These are phyloP conservation scores for Rhynchospora pubera DNA, from an alignment of 176 grass and related monocot species.

Conservation along the genomic window DNA sequence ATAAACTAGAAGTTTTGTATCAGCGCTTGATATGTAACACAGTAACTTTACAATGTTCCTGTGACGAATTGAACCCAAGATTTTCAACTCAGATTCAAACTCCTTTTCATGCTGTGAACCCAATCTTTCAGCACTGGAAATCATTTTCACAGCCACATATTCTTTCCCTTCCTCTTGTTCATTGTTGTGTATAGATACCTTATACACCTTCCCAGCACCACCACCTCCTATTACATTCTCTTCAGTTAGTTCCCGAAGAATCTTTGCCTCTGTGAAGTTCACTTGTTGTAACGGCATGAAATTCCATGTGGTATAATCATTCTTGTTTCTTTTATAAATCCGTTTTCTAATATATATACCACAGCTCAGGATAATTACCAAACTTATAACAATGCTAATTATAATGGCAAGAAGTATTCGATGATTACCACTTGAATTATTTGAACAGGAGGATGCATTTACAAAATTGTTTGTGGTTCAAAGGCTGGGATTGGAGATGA, in stretches of 20 bases:
- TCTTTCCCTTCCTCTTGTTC: slow-evolving; percentile 15
- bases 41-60: slow-evolving; percentile 71
- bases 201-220: slow-evolving; percentile 59
- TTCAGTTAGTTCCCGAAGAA: not conserved
- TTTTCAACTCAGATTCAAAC: slow-evolving; percentile 61
- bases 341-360: not conserved
- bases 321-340: not conserved
- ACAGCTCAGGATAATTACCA: not conserved
- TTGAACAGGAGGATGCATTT: not conserved
- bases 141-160: slow-evolving; percentile 75
- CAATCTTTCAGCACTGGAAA: slow-evolving; percentile 29
- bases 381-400: not conserved
- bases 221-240: slow-evolving; percentile 60
- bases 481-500: slow-evolving; percentile 58
- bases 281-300: slow-evolving; percentile 4
- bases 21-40: slow-evolving; percentile 49
- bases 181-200: slow-evolving; percentile 35
- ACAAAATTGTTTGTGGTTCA: slow-evolving; percentile 26
- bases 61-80: slow-evolving; percentile 65
- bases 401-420: slow-evolving; percentile 20
- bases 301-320: not conserved
- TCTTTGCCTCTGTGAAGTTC: slow-evolving; percentile 12
- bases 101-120: slow-evolving; percentile 34
- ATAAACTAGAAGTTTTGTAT: slow-evolving; percentile 78
- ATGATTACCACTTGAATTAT: not conserved